Percentiles rank a stretch among this genome's conserved stretches.
Conservation (phyloP, 2,329 filamentous ascomycete species). For the Hortaea werneckii region DNA sequence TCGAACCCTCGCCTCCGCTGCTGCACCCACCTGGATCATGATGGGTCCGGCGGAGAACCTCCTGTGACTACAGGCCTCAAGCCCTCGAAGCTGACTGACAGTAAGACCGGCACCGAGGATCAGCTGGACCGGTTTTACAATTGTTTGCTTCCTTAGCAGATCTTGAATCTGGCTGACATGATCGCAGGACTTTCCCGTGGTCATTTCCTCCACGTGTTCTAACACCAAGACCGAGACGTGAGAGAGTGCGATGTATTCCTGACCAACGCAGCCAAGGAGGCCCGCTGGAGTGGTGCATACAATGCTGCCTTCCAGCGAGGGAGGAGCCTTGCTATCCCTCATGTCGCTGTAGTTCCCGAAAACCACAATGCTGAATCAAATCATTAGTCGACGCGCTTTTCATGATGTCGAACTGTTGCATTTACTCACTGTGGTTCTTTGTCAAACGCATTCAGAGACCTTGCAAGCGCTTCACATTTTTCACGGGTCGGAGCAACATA, state of each 20-base stretch:
- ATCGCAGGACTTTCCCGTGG: not conserved
- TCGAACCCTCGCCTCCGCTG: too few species aligned
- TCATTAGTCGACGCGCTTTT: too few species aligned
- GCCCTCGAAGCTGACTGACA: too few species aligned
- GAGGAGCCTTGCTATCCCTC: not conserved
- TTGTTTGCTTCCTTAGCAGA: not conserved
- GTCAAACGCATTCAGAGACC: not conserved
- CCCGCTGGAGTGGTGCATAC: not conserved
- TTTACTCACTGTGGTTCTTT: not conserved
- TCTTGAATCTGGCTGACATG: not conserved
- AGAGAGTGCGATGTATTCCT: not conserved
- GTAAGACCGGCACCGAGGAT: not conserved
- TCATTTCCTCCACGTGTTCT: not conserved
- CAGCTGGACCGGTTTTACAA: not conserved
- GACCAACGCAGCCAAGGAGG: not conserved
- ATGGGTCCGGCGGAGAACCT: too few species aligned
- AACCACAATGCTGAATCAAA: not conserved
- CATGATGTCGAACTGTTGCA: too few species aligned
- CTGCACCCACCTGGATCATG: too few species aligned
- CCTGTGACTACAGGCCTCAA: too few species aligned
- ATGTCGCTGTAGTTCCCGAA: not conserved
- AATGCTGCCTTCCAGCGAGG: not conserved
- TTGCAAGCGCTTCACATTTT: not conserved
- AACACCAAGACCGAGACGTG: not conserved
- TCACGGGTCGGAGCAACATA: not conserved